A percentile compares a stretch with the other conserved stretches of the same genome.
Evolutionary conservation across 202 grass and related monocot genomes (phyloP).

Genomic region (Cymbopogon flexuosus): DNA sequence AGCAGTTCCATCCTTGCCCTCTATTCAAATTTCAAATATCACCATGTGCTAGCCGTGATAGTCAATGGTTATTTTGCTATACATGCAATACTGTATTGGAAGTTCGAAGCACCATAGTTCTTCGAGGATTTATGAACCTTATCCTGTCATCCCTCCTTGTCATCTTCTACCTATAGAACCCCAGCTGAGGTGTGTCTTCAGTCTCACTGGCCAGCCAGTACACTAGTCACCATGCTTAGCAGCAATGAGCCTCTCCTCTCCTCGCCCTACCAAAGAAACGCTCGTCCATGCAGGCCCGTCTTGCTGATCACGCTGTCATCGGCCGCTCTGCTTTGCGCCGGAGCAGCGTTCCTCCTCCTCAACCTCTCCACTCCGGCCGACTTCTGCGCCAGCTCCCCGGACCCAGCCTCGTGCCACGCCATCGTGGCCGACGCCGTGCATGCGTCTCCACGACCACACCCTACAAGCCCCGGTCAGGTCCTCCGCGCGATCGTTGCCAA

Average conservation of each 20-base stretch:
- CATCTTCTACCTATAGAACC: not conserved
- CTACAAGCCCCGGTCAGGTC: constrained; percentile 13
- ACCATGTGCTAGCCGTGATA: not conserved
- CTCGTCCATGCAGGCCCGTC: constrained; percentile 12
- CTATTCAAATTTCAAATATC: not conserved
- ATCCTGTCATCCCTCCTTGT: not conserved
- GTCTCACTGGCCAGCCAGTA: not conserved
- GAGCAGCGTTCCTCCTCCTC: constrained; percentile 14
- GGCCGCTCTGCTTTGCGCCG: constrained; percentile 17
- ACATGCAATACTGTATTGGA: not conserved
- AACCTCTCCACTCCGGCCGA: not conserved
- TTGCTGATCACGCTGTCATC: not conserved
- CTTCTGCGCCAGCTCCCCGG: constrained; percentile 43
- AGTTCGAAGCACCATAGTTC: not conserved
- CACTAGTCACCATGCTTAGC: constrained; percentile 10
- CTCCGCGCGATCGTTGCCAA: constrained; percentile 30
- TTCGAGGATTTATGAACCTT: not conserved
- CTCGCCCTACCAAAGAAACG: not conserved
- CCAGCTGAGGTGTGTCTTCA: not conserved
- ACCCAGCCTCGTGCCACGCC: constrained; percentile 39
- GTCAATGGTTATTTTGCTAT: not conserved
- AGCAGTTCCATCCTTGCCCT: not conserved
- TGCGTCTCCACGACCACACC: not conserved
- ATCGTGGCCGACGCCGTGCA: constrained; percentile 36
- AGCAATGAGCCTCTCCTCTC: constrained; percentile 32